A percentile compares a stretch with the other conserved stretches of the same genome.
Conservation (phyloP, 805 yeast genomes). For the Lipomyces yamadae region DNA sequence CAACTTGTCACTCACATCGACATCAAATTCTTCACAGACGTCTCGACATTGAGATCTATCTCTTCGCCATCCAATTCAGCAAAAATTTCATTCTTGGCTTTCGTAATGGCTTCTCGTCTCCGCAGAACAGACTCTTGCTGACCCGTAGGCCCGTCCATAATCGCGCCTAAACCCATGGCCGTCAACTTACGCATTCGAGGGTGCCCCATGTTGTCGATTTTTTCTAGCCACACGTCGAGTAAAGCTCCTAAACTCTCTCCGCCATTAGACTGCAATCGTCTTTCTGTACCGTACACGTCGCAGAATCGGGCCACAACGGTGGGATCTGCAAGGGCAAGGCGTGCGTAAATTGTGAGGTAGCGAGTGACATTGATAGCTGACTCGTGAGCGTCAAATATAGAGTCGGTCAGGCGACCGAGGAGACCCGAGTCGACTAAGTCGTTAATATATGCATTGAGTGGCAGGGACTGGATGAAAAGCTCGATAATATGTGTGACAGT, state of each 20-base stretch:
- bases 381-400: constrained; percentile 45
- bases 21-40: constrained; percentile 13
- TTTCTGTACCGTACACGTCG: constrained; percentile 21
- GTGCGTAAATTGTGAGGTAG: constrained; percentile 37
- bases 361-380: constrained; percentile 44
- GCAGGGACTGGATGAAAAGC: constrained; percentile 29
- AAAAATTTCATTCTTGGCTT: constrained; percentile 21
- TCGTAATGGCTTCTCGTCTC: constrained; percentile 13
- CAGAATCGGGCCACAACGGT: constrained; percentile 35
- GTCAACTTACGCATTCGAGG: constrained; percentile 76
- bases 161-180: constrained; percentile 62
- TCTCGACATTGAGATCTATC: constrained; percentile 22
- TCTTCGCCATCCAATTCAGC: constrained; percentile 34
- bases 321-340: constrained; percentile 40
- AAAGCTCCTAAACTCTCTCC: constrained; percentile 28
- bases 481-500: constrained; percentile 35
- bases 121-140: constrained; percentile 15
- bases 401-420: constrained; percentile 42
- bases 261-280: constrained; percentile 1
- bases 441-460: constrained; percentile 34
- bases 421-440: constrained; percentile 43
- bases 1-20: background rate
- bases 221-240: constrained; percentile 43
- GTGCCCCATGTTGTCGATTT: constrained; percentile 63
- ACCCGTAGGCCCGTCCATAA: constrained; percentile 43